Percentiles rank a stretch among this genome's conserved stretches.
Evolutionary conservation across 805 yeast genomes (phyloP).

Genomic region (Candida sanyiensis): DNA sequence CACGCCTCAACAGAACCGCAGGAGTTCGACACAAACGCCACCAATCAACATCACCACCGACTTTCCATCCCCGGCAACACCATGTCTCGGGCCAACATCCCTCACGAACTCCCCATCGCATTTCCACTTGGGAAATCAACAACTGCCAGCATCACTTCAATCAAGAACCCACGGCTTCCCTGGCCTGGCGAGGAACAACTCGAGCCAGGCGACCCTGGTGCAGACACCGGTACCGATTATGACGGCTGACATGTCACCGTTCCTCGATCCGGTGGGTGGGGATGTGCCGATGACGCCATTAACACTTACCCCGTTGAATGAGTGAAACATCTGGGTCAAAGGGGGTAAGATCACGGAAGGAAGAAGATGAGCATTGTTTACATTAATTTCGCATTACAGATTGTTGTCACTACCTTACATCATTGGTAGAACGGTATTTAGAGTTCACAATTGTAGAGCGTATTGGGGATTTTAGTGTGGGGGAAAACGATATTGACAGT

Average conservation of each 20-base stretch:
- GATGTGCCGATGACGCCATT: slow-evolving; percentile 26
- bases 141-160: slow-evolving; percentile 18
- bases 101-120: slow-evolving; percentile 21
- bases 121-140: slow-evolving; percentile 18
- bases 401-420: no score
- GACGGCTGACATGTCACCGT: slow-evolving; percentile 21
- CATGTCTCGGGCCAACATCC: slow-evolving; percentile 22
- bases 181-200: slow-evolving; percentile 12
- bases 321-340: background rate
- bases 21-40: slow-evolving; percentile 9
- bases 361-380: background rate
- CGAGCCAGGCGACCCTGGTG: slow-evolving; percentile 1
- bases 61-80: slow-evolving; percentile 17
- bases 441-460: no score
- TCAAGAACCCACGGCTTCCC: slow-evolving; percentile 16
- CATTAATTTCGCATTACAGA: background rate
- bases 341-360: no score
- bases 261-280: slow-evolving; percentile 15
- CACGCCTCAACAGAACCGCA: slow-evolving; percentile 9
- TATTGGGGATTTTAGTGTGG: no score
- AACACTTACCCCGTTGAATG: slow-evolving; percentile 13
- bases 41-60: slow-evolving; percentile 14
- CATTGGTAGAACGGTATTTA: background rate
- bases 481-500: no score
- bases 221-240: slow-evolving; percentile 7